Percentiles rank a stretch among this genome's conserved stretches.
Conservation (phyloP, 1,284 basidiomycete species). For the Trametes hirsuta region DNA sequence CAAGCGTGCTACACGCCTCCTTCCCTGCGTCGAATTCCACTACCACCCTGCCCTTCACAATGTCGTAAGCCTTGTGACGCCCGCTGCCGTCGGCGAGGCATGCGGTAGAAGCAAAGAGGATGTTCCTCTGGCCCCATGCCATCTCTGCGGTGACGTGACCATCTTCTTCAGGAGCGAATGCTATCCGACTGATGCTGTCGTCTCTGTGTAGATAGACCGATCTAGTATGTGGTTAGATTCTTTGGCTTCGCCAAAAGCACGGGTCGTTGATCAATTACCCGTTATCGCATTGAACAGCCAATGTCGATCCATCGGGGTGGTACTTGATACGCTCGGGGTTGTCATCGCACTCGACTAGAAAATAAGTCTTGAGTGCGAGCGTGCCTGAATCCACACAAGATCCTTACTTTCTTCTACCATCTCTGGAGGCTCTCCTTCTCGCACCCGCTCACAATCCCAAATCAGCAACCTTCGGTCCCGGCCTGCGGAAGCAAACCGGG, state of each 20-base stretch:
- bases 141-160: conserved; percentile 37
- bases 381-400: not conserved
- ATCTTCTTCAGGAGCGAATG: not conserved
- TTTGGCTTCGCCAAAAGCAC: not conserved
- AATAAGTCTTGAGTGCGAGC: not conserved
- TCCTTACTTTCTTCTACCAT: conserved; percentile 5
- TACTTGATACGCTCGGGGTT: conserved; percentile 27
- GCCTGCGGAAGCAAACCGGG: conserved; percentile 27
- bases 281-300: conserved; percentile 28
- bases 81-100: conserved; percentile 42
- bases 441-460: conserved; percentile 22
- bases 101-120: conserved; percentile 65
- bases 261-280: conserved; percentile 15
- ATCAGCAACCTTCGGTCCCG: conserved; percentile 24
- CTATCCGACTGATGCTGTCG: not conserved
- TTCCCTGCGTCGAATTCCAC: conserved; percentile 41
- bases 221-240: not conserved
- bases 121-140: conserved; percentile 52
- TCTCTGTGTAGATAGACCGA: conserved; percentile 16
- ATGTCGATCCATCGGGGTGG: conserved; percentile 17
- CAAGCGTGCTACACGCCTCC: conserved; percentile 44
- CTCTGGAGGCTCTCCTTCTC: not conserved
- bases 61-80: conserved; percentile 56
- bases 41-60: conserved; percentile 27
- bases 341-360: conserved; percentile 11